Conservation (phyloP, 1,284 basidiomycete species). For the Marasmius fiardii region DNA sequence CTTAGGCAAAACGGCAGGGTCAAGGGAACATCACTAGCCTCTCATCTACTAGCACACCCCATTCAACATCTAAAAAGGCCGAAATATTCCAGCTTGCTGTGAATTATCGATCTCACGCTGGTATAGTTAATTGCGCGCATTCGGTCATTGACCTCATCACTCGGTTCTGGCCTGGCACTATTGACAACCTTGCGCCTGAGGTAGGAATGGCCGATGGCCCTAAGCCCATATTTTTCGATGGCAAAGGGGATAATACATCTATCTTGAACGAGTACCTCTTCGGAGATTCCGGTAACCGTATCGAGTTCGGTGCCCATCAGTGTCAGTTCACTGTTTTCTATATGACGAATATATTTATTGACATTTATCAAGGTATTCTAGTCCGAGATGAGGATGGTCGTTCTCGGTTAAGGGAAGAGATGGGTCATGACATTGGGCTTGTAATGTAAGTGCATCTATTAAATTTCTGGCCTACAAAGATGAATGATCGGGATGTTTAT, state of each 20-base stretch:
- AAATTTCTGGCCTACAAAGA: not conserved
- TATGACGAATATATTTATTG: not conserved
- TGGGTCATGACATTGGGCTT: slow-evolving; percentile 54
- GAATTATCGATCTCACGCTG: slow-evolving; percentile 72
- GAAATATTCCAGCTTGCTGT: slow-evolving; percentile 55
- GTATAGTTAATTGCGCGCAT: slow-evolving; percentile 67
- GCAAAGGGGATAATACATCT: slow-evolving; percentile 49
- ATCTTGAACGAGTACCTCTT: slow-evolving; percentile 58
- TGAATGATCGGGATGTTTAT: not conserved
- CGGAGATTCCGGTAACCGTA: slow-evolving; percentile 42
- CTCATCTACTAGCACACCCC: not conserved
- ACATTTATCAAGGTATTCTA: slow-evolving; percentile 49
- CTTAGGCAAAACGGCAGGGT: slow-evolving; percentile 7
- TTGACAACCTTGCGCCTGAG: slow-evolving; percentile 59
- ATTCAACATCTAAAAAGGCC: slow-evolving; percentile 27
- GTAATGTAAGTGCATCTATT: slow-evolving; percentile 46
- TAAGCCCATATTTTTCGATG: slow-evolving; percentile 58
- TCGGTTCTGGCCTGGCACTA: slow-evolving; percentile 61
- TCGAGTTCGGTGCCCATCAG: slow-evolving; percentile 69
- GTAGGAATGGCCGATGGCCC: slow-evolving; percentile 54
- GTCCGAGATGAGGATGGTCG: slow-evolving; percentile 59
- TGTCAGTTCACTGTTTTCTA: slow-evolving; percentile 35
- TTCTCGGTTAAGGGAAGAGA: slow-evolving; percentile 43
- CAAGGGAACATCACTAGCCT: not conserved
- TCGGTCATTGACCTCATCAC: slow-evolving; percentile 62